Percentiles rank a stretch among this genome's conserved stretches.
Conservation (phyloP, 1,284 basidiomycete species). For the Ganoderma meredithae region DNA sequence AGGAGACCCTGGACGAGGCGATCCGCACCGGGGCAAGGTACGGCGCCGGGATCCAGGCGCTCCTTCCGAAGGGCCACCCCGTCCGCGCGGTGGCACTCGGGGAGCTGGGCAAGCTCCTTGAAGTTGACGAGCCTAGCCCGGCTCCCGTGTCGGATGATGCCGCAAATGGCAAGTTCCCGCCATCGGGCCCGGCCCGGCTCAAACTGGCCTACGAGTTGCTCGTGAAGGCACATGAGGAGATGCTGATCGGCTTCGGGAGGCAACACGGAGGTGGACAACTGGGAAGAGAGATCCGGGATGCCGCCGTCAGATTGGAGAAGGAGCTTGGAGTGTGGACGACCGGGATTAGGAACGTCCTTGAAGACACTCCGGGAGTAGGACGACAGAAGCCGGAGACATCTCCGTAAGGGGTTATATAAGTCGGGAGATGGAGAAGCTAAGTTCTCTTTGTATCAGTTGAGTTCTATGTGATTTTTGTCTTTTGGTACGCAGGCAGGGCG, state of each 20-base stretch:
- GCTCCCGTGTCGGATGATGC: constrained; percentile 17
- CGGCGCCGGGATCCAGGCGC: constrained; percentile 59
- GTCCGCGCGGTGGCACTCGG: constrained; percentile 78
- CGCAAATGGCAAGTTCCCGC: constrained; percentile 55
- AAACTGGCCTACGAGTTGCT: constrained; percentile 70
- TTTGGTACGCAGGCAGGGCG: neutral
- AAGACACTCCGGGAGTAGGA: constrained; percentile 42
- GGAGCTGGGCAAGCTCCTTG: constrained; percentile 83
- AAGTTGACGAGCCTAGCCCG: constrained; percentile 72
- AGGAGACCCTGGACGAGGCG: constrained; percentile 67
- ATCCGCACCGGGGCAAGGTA: constrained; percentile 65
- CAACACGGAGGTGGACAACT: constrained; percentile 68
- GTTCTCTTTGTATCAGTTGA: neutral
- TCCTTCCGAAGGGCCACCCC: constrained; percentile 80
- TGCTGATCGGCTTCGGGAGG: constrained; percentile 68
- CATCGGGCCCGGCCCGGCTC: constrained; percentile 67
- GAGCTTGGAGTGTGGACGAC: constrained; percentile 73
- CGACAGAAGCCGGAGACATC: constrained; percentile 1
- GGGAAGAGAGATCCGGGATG: constrained; percentile 62
- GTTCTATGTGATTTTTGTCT: neutral
- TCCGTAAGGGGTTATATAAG: neutral
- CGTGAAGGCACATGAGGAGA: constrained; percentile 62
- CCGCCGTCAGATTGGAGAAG: constrained; percentile 65
- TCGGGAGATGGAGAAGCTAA: neutral
- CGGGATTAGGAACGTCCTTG: constrained; percentile 56